phyloP scores from a whole-genome alignment of 768 basidiomycete species.

The Mycena amicta region DNA sequence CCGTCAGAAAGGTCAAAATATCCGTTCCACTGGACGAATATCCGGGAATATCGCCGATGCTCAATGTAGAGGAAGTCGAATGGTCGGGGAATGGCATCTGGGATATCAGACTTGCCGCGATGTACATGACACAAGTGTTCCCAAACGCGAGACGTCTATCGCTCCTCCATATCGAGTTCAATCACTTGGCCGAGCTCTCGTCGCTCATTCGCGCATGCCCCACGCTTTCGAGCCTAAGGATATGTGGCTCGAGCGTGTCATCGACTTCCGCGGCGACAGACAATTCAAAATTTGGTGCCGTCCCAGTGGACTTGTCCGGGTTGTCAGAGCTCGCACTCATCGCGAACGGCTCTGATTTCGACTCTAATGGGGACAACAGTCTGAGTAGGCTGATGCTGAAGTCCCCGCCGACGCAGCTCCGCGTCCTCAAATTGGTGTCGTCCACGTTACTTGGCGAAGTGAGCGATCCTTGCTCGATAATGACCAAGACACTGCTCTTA shows the following conservation, averaged over 20 bases:
- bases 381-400: not conserved
- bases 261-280: not conserved
- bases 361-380: not conserved
- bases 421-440: not conserved
- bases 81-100: not conserved
- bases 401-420: not conserved
- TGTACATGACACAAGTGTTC: not conserved
- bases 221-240: not conserved
- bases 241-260: not conserved
- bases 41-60: not conserved
- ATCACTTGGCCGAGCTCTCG: not conserved
- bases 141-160: not conserved
- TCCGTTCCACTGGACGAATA: not conserved
- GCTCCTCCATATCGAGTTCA: not conserved
- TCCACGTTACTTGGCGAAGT: no score
- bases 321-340: not conserved
- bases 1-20: constrained; percentile 11
- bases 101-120: not conserved
- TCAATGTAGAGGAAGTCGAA: not conserved
- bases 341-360: not conserved
- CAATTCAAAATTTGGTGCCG: not conserved
- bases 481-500: not conserved
- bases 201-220: not conserved
- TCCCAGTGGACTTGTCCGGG: not conserved
- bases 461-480: not conserved